phyloP scores from a whole-genome alignment of 345 rosid species.

The Populus nigra region DNA sequence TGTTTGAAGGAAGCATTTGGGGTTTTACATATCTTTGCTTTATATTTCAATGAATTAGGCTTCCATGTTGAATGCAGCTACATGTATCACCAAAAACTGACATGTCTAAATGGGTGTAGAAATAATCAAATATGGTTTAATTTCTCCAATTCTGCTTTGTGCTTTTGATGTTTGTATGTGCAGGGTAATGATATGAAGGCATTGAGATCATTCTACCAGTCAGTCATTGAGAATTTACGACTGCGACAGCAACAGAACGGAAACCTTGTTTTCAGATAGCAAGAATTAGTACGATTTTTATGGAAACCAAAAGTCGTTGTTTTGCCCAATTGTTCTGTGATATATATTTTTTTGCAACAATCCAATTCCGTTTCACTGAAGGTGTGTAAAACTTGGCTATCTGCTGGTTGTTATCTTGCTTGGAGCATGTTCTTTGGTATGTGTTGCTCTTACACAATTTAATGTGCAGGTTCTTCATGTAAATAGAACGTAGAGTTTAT shows the following conservation, averaged over 20 bases:
- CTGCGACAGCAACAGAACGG: slow-evolving; percentile 80
- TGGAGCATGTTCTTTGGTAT: not conserved
- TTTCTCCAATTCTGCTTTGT: not conserved
- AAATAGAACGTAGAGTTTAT: slow-evolving; percentile 19
- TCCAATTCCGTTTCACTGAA: slow-evolving; percentile 4
- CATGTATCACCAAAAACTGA: not conserved
- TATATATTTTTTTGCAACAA: not conserved
- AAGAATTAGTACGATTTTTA: not conserved
- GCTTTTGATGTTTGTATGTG: slow-evolving; percentile 12
- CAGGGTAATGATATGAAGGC: slow-evolving; percentile 77
- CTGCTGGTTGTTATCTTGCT: not conserved
- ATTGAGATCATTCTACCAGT: slow-evolving; percentile 64
- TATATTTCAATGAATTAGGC: not conserved
- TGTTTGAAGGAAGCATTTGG: not conserved
- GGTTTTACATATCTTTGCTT: not conserved
- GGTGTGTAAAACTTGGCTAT: slow-evolving; percentile 16
- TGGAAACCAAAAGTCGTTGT: not conserved
- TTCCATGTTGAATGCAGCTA: not conserved
- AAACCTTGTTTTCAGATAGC: slow-evolving; percentile 82
- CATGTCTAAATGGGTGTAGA: not conserved
- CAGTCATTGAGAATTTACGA: slow-evolving; percentile 66
- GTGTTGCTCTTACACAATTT: slow-evolving; percentile 10
- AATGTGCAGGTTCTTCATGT: slow-evolving; percentile 38
- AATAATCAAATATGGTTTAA: not conserved
- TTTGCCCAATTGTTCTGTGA: not conserved